phyloP scores from a whole-genome alignment of 2,329 filamentous ascomycete species.

The Fusarium caatingaense region DNA sequence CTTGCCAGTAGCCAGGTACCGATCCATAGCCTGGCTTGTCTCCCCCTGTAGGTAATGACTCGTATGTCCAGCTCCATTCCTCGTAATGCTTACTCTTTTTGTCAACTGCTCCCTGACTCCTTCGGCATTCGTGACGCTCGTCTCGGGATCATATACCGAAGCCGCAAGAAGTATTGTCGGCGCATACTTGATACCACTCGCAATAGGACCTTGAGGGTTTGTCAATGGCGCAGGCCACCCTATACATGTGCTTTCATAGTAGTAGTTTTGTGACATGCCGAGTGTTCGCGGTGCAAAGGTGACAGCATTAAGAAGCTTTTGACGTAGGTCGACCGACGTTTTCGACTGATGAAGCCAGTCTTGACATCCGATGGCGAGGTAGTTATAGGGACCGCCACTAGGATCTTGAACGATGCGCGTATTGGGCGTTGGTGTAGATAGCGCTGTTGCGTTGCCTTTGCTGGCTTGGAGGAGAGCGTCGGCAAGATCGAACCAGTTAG shows the following conservation, averaged over 20 bases:
- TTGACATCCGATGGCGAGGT: conserved; percentile 41
- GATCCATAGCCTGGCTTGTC: conserved; percentile 39
- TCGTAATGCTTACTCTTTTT: conserved; percentile 37
- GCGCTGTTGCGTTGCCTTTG: conserved; percentile 36
- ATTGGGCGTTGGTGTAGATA: conserved; percentile 23
- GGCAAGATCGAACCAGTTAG: conserved; percentile 33
- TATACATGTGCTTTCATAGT: conserved; percentile 33
- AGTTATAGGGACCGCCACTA: conserved; percentile 24
- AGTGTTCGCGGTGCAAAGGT: conserved; percentile 34
- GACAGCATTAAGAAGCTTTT: conserved; percentile 16
- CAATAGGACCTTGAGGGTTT: conserved; percentile 26
- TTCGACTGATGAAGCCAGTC: conserved; percentile 37
- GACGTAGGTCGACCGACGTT: conserved; percentile 23
- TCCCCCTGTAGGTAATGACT: conserved; percentile 35
- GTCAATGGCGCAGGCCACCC: conserved; percentile 39
- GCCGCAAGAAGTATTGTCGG: conserved; percentile 36
- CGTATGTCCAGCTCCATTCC: conserved; percentile 42
- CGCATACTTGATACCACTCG: neutral
- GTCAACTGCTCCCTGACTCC: conserved; percentile 37
- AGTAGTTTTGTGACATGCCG: conserved; percentile 30
- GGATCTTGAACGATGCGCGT: neutral
- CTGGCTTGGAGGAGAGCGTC: conserved; percentile 25
- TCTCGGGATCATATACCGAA: conserved; percentile 39
- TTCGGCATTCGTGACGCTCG: conserved; percentile 36
- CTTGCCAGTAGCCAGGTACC: conserved; percentile 35